Evolutionary conservation across 1,139 yeast species (phyloP), one percentile per base, ranked within the genome.

Genomic region (Kodamaea plutei): DNA sequence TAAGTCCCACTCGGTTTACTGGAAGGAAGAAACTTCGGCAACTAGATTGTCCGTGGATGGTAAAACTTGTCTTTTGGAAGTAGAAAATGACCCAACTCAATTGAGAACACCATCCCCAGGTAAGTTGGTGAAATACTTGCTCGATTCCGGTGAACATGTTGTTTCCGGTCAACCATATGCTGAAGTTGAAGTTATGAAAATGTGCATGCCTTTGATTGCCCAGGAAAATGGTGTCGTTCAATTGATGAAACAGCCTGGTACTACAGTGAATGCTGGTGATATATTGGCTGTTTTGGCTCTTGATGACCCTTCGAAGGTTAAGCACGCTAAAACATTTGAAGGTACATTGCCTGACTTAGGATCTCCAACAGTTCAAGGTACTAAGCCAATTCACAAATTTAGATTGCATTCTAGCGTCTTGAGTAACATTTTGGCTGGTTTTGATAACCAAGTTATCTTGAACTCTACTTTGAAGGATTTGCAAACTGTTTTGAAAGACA

Each of bases 31-130:
- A 66, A 89, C 93, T 39, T 78, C 89, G 34, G 95, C 95, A 22
- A 89, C 96, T n/a, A 81, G 98, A 64, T 64, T 91, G 48, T 84
- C 96, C 14, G 96, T 91, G 25, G 96, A 91, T 56, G 79, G 95
- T 38, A 91, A 87, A 68, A 89, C 98, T 24, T 91, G 97, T 56
- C 65, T 87, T 45, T 73, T 91, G 44, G 98, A 91, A 62, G 83
- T 75, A 38, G 99, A 91, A 66, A 89, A 87, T 52, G 99, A 91
- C 52, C 99, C 99, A 45, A 91, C 99, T 29, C 98, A 93, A 66
- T 73, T 93, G 54, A 81, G 97, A 66, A 87, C 98, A 28, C 98
- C 98, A 27, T 89, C 97, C 26, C 99, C 98, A 33, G 99, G 99
- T 71, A 91, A 93, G 64, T 75, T 91, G 48, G 95, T 89, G 38